Base-by-base conservation (phyloP, 2,329 filamentous ascomycete genomes). In the Pyrenochaeta sp. region DNA sequence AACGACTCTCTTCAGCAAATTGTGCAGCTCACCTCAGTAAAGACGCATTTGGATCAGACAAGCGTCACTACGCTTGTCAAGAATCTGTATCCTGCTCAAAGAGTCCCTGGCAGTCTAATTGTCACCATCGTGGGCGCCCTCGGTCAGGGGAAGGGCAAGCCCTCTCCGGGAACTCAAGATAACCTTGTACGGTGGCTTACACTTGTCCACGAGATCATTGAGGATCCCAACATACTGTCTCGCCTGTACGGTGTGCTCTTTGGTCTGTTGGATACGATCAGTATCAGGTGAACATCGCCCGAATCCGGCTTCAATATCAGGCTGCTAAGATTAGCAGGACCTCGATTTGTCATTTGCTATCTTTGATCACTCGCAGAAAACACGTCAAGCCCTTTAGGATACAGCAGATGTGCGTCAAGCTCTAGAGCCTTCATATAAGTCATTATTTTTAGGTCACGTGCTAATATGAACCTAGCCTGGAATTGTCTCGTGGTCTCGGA, bases 301-400 rank as follows among this genome's bases (percentile, higher is more conserved):
- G 46, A 37, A 28, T 41, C 40, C 44, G 35, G 39, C 29, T 3
- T 19, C 22, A 32, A 21, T 26, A 24, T 22, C 19, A 32, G 22
- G 13, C 18, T 31, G 43, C 62, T 71, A 59, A 69, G 31, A 53
- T 44, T 52, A 44, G 39, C 49, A 74, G 72, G 28, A 67, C 69
- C 38, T 69, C 74, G 7, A 67, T 94, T 35, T 92, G 89, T 62
- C 89, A 95, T 72, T 71, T 96, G 23, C 77, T 96, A 15, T 90
- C 88, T 3, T 71, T 93, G 20, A 83, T 93, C 32, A 95, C 90
- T 31, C 79, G 89, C 42, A 84, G 90, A 42, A 90, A 85, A 63
- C 90, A 96, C 71, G 90, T 96, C 30, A 85, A 87, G 52, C 89
- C 89, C 2, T 92, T 90, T 64, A 81, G 90, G 45, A 92, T 96